Evolutionary conservation across 2,329 filamentous ascomycete genomes (phyloP), one percentile per base, ranked within the genome.

Genomic region (Pseudogymnoascus sp.): DNA sequence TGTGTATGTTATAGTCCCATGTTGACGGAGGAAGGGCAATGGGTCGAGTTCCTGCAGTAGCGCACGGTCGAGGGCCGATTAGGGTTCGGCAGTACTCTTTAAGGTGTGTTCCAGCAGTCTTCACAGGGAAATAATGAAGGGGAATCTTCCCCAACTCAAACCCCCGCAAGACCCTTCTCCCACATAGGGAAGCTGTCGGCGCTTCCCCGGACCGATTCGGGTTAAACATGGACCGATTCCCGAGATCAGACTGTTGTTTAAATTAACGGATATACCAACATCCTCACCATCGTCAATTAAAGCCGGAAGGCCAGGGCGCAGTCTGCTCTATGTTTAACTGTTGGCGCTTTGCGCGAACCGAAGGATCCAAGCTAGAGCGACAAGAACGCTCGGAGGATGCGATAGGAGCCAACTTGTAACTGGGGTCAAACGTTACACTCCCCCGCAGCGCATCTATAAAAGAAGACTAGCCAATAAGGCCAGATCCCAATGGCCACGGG

Each of bases 21-120:
- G 15, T 53, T 53, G n/a, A 53, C 43, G 11, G 18, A 33, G 25
- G 8, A 53, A 18, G 25, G 43, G 43, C 8, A 11, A 53, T 33
- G 25, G 43, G 12, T 53, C 25, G 25, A 33, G 43, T 53, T 33
- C 25, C 43, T 53, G 43, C 43, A 53, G 43, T 53, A 53, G 43
- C 43, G 43, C 43, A 50, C 25, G 43, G 43, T 50, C 14, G 41
- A 50, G 43, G 43, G 43, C 43, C 43, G 43, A 53, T 53, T 33
- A 53, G 43, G 7, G 43, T 53, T 53, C 43, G 43, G 43, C 25
- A 53, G 25, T 18, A 53, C 43, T 11, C 3, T 53, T 50, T 18
- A 53, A 33, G 25, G 25, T 30, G 43, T 7, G n/a, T 53, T 33
- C 25, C 43, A 53, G 4, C 25, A 53, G 43, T 33, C 25, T 53